Evolutionary conservation across 768 basidiomycete species (phyloP).

Genomic region (Boletus tomentosulus): DNA sequence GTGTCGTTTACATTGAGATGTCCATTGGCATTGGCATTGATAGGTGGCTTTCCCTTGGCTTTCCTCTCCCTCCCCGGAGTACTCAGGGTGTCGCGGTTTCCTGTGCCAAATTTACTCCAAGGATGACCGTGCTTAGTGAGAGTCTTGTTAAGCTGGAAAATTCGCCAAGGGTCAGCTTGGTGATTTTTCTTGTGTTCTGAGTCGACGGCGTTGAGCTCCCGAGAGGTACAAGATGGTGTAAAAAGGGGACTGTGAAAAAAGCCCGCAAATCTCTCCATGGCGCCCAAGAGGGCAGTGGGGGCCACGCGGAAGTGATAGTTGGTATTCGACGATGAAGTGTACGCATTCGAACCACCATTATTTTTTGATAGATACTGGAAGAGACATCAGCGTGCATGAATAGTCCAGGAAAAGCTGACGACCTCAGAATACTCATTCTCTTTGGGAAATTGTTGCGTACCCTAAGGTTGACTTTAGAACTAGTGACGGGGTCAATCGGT

Average conservation of each 20-base stretch:
- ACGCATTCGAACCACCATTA: constrained; percentile 89
- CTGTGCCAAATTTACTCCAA: constrained; percentile 91
- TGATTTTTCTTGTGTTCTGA: constrained; percentile 97
- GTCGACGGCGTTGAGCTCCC: constrained; percentile 94
- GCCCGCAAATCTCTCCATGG: constrained; percentile 70
- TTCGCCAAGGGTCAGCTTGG: constrained; percentile 87
- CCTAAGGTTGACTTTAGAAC: constrained; percentile 38
- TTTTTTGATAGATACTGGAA: constrained; percentile 70
- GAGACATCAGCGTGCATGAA: not conserved
- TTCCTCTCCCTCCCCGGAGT: constrained; percentile 56
- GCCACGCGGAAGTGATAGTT: constrained; percentile 81
- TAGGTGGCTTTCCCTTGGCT: constrained; percentile 41
- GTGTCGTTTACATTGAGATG: constrained; percentile 16
- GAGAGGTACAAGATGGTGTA: constrained; percentile 73
- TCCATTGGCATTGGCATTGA: constrained; percentile 23
- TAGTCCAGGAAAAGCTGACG: constrained; percentile 3
- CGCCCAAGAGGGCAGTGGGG: constrained; percentile 58
- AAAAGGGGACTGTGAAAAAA: constrained; percentile 97
- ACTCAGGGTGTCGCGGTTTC: constrained; percentile 71
- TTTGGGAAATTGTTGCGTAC: constrained; percentile 76
- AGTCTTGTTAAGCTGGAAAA: constrained; percentile 91
- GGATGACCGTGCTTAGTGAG: constrained; percentile 74
- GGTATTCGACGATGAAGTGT: constrained; percentile 87
- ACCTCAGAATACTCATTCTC: constrained; percentile 96
- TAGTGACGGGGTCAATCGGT: not conserved